Evolutionary conservation across 2,329 filamentous ascomycete genomes (phyloP).

Genomic region (Trichoderma koningiopsis): DNA sequence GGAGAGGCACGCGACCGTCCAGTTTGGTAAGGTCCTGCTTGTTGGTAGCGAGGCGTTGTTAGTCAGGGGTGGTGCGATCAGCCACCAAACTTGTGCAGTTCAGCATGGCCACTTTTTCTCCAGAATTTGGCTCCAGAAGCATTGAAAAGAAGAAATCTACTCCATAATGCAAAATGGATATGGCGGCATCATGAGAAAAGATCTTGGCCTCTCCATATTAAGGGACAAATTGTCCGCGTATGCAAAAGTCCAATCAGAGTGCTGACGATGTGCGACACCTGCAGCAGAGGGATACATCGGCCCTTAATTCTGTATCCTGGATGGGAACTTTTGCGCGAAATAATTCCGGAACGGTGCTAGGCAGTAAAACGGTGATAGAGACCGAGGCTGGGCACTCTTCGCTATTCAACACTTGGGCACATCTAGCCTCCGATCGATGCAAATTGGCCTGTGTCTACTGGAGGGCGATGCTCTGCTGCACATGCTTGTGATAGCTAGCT

Average conservation of each 20-base stretch:
- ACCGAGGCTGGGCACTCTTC: slow-evolving; percentile 2
- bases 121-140: not conserved
- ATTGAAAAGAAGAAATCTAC: not conserved
- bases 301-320: slow-evolving; percentile 9
- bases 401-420: too few species aligned
- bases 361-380: not conserved
- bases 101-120: not conserved
- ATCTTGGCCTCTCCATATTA: not conserved
- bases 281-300: not conserved
- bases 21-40: slow-evolving; percentile 13
- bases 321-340: slow-evolving; percentile 11
- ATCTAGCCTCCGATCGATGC: not conserved
- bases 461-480: not conserved
- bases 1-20: not conserved
- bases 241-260: not conserved
- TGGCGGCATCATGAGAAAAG: not conserved
- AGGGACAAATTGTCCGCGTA: not conserved
- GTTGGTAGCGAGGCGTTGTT: not conserved
- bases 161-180: not conserved
- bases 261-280: not conserved
- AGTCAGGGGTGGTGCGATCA: slow-evolving; percentile 6
- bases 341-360: not conserved
- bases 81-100: not conserved
- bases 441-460: slow-evolving; percentile 9
- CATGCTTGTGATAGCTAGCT: not conserved